Conservation (phyloP, 1,284 basidiomycete genomes). For the Apiotrichum gamsii region DNA sequence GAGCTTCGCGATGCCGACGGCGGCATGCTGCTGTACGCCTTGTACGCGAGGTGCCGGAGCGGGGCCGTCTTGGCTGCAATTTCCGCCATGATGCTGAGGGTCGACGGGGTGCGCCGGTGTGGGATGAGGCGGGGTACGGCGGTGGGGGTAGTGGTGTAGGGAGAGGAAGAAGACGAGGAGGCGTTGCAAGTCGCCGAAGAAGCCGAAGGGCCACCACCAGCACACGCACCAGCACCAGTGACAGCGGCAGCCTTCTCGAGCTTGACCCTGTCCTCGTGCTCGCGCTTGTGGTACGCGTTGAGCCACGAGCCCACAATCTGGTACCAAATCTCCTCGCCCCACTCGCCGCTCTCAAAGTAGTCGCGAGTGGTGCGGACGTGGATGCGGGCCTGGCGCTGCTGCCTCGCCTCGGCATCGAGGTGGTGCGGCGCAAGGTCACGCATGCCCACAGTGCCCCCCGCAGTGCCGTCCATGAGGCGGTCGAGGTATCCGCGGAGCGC, state of each 20-base stretch:
- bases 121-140: too few relatives aligned
- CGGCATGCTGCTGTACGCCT: too few relatives aligned
- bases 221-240: too few relatives aligned
- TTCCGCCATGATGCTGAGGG: background rate
- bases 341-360: constrained; percentile 4
- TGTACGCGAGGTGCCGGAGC: too few relatives aligned
- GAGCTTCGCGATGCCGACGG: too few relatives aligned
- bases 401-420: background rate
- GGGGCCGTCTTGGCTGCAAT: background rate
- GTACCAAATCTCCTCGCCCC: constrained; percentile 5
- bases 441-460: background rate
- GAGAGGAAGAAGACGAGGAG: background rate
- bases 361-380: background rate
- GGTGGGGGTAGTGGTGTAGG: background rate
- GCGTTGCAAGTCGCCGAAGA: too few relatives aligned
- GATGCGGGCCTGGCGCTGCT: background rate
- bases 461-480: background rate
- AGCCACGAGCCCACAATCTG: constrained; percentile 7
- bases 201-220: too few relatives aligned
- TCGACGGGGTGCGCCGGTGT: background rate
- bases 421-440: too few relatives aligned
- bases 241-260: background rate
- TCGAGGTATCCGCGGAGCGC: background rate
- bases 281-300: constrained; percentile 1
- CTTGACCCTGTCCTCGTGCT: background rate